Base-by-base conservation (phyloP, 2,329 filamentous ascomycete genomes). In the Cordyceps cicadae region DNA sequence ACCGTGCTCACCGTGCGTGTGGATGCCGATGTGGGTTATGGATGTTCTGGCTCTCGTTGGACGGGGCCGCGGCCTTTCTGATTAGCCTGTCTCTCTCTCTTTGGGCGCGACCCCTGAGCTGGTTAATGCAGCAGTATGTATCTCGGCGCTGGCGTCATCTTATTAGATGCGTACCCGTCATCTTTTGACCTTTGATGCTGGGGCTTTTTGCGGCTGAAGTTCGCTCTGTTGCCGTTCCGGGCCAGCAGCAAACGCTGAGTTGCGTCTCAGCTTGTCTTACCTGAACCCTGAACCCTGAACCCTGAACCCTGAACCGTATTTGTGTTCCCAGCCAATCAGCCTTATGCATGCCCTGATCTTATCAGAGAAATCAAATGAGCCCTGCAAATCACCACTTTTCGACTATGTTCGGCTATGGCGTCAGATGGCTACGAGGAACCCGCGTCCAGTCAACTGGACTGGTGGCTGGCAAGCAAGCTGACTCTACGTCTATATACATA, bases 1-100 rank as follows among this genome's bases (percentile, higher is more conserved):
- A 58, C 55, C 55, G 55, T 34, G 17, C 55, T 58, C 55, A 51
- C 55, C 55, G 55, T 24, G 55, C 21, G 34, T 58, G 55, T 58
- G 55, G 55, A 58, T 58, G 54, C 46, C 17, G 19, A 15, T 29
- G 54, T 50, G 54, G 54, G 45, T 54, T 24, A 24, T 24, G 24
- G 24, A 24, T 24, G 52, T 12, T 37, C 34, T 34, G 26, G 39
- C 39, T 2, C 15, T 14, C n/a, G 14, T 58, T 32, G 55, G 19
- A 58, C 34, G 34, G 55, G n/a, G 14, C 29, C 55, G 24, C 12
- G 21, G 24, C 21, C 21, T 19, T n/a, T n/a, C n/a, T 32, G 24
- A 24, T 24, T 58, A 34, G 12, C 34, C 46, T 41, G 3, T 24
- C 24, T 24, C 24, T 24, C 24, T 24, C 24, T 24, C 34, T 43